phyloP scores from a whole-genome alignment of 768 basidiomycete species.

The Imleria badia region DNA sequence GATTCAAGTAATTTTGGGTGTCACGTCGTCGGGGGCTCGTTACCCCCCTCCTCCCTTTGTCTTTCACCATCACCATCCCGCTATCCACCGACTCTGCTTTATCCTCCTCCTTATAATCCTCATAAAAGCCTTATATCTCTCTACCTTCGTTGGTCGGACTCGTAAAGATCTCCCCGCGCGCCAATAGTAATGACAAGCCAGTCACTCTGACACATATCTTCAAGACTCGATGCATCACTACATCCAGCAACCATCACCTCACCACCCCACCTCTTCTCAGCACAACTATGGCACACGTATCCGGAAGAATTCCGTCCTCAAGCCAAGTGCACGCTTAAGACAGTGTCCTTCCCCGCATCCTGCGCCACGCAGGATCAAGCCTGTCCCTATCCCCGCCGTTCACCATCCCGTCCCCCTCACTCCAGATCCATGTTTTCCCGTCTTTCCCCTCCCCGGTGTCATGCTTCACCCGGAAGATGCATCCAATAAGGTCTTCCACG shows the following conservation, averaged over 20 bases:
- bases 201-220: constrained; percentile 17
- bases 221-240: constrained; percentile 16
- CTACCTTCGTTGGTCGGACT: constrained; percentile 33
- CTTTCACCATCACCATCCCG: constrained; percentile 30
- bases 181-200: constrained; percentile 21
- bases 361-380: constrained; percentile 33
- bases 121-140: constrained; percentile 8
- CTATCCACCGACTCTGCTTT: constrained; percentile 10
- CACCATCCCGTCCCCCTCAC: constrained; percentile 19
- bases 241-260: constrained; percentile 10
- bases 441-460: constrained; percentile 63
- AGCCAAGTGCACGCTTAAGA: constrained; percentile 51
- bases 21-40: constrained; percentile 26
- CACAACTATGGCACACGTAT: constrained; percentile 56
- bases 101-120: constrained; percentile 17
- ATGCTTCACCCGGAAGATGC: constrained; percentile 76
- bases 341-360: constrained; percentile 40
- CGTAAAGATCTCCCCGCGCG: neutral
- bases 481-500: constrained; percentile 66
- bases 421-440: constrained; percentile 27
- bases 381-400: constrained; percentile 25
- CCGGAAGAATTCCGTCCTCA: constrained; percentile 51
- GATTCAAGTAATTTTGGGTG: constrained; percentile 29
- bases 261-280: constrained; percentile 8
- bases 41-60: constrained; percentile 23